Evolutionary conservation across 2,329 filamentous ascomycete genomes (phyloP).

Genomic region (Cadophora luteo-olivacea): DNA sequence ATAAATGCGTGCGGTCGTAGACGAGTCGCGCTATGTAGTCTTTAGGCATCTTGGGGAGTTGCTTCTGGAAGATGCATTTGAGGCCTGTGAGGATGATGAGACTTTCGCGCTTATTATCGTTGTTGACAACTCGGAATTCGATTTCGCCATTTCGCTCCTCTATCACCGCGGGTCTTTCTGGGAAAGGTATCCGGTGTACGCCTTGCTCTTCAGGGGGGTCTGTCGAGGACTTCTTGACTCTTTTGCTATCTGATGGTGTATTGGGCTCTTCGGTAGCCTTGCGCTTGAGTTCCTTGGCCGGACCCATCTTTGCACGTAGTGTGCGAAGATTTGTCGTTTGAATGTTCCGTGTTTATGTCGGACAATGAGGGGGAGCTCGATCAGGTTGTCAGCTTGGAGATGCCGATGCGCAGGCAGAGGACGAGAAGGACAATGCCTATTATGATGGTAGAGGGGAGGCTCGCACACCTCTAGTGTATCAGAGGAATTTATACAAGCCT

Average conservation of each 20-base stretch:
- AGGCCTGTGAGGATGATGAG: slow-evolving; percentile 93
- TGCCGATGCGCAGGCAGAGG: background rate
- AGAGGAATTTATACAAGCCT: background rate
- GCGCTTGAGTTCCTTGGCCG: slow-evolving; percentile 60
- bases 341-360: background rate
- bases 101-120: slow-evolving; percentile 86
- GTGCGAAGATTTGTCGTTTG: background rate
- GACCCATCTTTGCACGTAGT: slow-evolving; percentile 34
- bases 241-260: slow-evolving; percentile 68
- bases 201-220: slow-evolving; percentile 36
- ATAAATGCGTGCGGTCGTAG: slow-evolving; percentile 95
- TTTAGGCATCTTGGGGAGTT: slow-evolving; percentile 98
- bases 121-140: slow-evolving; percentile 97
- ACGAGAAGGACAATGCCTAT: background rate
- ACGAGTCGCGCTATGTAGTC: slow-evolving; percentile 98
- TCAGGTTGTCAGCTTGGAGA: background rate
- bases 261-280: slow-evolving; percentile 73
- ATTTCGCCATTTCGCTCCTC: slow-evolving; percentile 95
- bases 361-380: background rate
- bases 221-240: slow-evolving; percentile 59
- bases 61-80: slow-evolving; percentile 98
- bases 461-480: background rate
- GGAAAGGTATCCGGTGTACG: slow-evolving; percentile 70
- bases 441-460: background rate
- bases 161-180: slow-evolving; percentile 90